Percentiles rank a stretch among this genome's conserved stretches.
Evolutionary conservation across 352 stramenopile genomes (phyloP).

Genomic region (Lagenidium giganteum): DNA sequence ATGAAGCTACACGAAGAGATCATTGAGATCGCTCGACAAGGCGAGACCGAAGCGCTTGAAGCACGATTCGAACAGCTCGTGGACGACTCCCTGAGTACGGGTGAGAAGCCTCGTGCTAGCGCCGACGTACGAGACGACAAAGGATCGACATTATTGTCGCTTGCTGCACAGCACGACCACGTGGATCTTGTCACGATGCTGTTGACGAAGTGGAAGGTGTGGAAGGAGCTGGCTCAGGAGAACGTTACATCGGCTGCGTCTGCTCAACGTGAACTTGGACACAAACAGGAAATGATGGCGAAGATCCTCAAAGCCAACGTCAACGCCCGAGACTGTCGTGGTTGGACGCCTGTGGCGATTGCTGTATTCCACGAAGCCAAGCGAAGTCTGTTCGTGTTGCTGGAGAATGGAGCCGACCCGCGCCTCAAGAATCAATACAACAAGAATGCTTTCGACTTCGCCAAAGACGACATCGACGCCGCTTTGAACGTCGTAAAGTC

Average conservation of each 20-base stretch:
- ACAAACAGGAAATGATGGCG: conserved; percentile 27
- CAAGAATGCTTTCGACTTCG: conserved; percentile 86
- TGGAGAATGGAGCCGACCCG: conserved; percentile 78
- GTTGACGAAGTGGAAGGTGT: conserved; percentile 53
- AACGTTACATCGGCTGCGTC: conserved; percentile 13
- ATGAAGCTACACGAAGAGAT: conserved; percentile 82
- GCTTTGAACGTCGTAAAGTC: conserved; percentile 80
- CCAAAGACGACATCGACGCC: conserved; percentile 85
- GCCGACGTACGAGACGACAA: conserved; percentile 76
- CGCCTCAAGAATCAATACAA: conserved; percentile 88
- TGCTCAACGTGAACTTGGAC: conserved; percentile 20
- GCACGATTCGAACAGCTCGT: conserved; percentile 62
- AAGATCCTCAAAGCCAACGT: conserved; percentile 63
- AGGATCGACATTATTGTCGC: conserved; percentile 65
- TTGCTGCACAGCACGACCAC: conserved; percentile 73
- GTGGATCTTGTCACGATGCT: conserved; percentile 50
- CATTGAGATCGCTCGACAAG: conserved; percentile 35
- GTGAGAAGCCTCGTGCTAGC: conserved; percentile 54
- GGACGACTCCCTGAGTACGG: conserved; percentile 55
- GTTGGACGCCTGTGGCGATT: conserved; percentile 82
- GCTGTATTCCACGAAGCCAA: conserved; percentile 87
- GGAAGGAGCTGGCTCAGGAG: conserved; percentile 10
- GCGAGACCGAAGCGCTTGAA: conserved; percentile 46
- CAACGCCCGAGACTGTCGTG: conserved; percentile 72
- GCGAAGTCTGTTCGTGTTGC: conserved; percentile 50